A percentile compares a stretch with the other conserved stretches of the same genome.
These are phyloP conservation scores for Eucalyptus polyanthemos DNA, from an alignment of 345 rosid species.

Conservation along the genomic window DNA sequence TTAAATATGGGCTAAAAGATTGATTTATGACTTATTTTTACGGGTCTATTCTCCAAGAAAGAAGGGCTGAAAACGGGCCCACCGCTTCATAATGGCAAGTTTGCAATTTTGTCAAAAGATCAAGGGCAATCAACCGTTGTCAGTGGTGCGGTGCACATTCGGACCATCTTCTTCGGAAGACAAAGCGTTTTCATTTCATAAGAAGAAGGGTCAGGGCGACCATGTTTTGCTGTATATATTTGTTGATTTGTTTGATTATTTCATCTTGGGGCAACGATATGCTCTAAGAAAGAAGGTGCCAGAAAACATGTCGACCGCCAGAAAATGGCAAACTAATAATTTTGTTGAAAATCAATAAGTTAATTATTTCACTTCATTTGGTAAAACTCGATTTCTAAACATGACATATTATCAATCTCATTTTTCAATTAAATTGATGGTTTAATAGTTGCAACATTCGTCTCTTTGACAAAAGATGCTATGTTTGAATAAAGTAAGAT, in stretches of 20 bases:
- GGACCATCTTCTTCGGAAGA: neutral
- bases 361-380: rapidly evolving
- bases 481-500: rapidly evolving
- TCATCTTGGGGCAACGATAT: neutral
- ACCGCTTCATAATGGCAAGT: too few relatives aligned
- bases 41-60: rapidly evolving
- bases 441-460: rapidly evolving
- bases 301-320: neutral
- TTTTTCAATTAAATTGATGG: rapidly evolving
- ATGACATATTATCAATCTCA: rapidly evolving
- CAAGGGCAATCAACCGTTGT: neutral
- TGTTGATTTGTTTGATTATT: neutral
- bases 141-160: neutral
- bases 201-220: neutral
- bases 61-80: rapidly evolving
- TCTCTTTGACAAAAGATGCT: neutral
- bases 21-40: rapidly evolving
- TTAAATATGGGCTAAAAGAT: too few relatives aligned
- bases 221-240: neutral
- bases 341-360: neutral
- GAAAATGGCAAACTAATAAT: neutral
- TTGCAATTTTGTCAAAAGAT: neutral
- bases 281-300: neutral
- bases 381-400: rapidly evolving
- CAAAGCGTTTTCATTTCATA: neutral